These are phyloP conservation scores for Venturia asperata DNA, from an alignment of 2,329 filamentous ascomycete genomes.

Conservation along the genomic window DNA sequence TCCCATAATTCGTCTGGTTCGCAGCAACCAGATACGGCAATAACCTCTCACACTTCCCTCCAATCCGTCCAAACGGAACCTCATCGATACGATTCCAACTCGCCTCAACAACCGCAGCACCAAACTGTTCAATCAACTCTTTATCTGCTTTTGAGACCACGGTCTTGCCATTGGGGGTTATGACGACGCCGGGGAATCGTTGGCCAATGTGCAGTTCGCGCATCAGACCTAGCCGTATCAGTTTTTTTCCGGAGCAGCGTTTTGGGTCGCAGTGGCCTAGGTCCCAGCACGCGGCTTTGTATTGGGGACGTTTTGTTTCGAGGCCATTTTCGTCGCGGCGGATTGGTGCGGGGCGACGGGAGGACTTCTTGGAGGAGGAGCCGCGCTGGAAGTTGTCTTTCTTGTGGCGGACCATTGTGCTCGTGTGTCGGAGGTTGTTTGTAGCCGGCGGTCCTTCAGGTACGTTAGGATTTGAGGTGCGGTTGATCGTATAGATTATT, in stretches of 20 bases:
- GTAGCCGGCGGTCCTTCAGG: not conserved
- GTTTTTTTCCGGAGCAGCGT: slow-evolving; percentile 87
- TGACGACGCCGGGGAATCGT: slow-evolving; percentile 83
- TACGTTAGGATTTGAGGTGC: not conserved
- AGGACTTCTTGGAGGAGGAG: slow-evolving; percentile 27
- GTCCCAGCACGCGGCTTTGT: slow-evolving; percentile 97
- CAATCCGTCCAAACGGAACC: slow-evolving; percentile 84
- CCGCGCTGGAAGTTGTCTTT: slow-evolving; percentile 65
- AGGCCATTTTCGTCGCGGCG: slow-evolving; percentile 24
- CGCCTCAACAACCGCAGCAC: slow-evolving; percentile 93
- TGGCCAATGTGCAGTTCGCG: slow-evolving; percentile 86
- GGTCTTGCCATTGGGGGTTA: slow-evolving; percentile 88
- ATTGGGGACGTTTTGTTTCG: slow-evolving; percentile 44
- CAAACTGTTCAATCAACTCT: slow-evolving; percentile 75
- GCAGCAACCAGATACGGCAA: slow-evolving; percentile 93
- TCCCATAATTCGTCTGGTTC: slow-evolving; percentile 95
- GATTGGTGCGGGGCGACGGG: slow-evolving; percentile 40
- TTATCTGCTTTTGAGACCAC: slow-evolving; percentile 77
- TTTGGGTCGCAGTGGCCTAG: slow-evolving; percentile 96
- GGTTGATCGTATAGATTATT: not conserved
- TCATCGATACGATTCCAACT: slow-evolving; percentile 92
- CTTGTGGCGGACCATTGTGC: slow-evolving; percentile 84
- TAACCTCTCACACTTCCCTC: slow-evolving; percentile 84
- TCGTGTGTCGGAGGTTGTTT: not conserved
- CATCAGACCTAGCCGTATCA: slow-evolving; percentile 91